A percentile compares a stretch with the other conserved stretches of the same genome.
Conservation (phyloP, 768 basidiomycete species). For the Lactarius psammicola region DNA sequence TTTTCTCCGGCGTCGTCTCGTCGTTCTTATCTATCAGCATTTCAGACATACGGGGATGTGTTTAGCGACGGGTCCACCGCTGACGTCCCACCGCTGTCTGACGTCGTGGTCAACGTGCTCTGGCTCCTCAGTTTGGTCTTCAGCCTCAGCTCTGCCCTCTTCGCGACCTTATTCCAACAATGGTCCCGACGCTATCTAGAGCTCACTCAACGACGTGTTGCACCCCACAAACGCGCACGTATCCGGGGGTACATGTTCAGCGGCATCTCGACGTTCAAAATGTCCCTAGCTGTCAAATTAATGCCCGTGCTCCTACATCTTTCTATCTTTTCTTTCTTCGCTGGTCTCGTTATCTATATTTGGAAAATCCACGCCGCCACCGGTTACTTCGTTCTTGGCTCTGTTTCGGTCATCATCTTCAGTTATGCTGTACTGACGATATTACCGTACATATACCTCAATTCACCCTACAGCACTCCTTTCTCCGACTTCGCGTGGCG, state of each 20-base stretch:
- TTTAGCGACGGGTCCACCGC: no score
- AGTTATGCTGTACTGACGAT: no score
- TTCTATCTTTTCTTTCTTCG: neutral
- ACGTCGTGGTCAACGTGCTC: conserved; percentile 6
- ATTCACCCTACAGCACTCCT: conserved; percentile 12
- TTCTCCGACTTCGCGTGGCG: neutral
- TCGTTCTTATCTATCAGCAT: no score
- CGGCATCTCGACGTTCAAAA: neutral
- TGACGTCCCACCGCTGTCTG: no score
- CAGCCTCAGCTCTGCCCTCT: neutral
- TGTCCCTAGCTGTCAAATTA: neutral
- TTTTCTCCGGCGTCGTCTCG: no score
- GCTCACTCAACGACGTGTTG: neutral
- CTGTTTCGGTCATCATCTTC: neutral
- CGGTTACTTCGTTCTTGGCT: neutral
- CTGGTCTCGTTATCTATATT: neutral
- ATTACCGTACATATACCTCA: neutral
- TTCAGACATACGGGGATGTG: no score
- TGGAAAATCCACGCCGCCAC: neutral
- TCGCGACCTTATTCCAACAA: neutral
- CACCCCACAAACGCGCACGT: neutral
- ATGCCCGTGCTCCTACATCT: neutral
- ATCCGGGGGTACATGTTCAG: neutral
- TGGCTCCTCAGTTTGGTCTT: conserved; percentile 4
- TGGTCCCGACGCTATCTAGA: neutral